phyloP scores from a whole-genome alignment of 1,284 basidiomycete genomes.

The Pascua sp. region DNA sequence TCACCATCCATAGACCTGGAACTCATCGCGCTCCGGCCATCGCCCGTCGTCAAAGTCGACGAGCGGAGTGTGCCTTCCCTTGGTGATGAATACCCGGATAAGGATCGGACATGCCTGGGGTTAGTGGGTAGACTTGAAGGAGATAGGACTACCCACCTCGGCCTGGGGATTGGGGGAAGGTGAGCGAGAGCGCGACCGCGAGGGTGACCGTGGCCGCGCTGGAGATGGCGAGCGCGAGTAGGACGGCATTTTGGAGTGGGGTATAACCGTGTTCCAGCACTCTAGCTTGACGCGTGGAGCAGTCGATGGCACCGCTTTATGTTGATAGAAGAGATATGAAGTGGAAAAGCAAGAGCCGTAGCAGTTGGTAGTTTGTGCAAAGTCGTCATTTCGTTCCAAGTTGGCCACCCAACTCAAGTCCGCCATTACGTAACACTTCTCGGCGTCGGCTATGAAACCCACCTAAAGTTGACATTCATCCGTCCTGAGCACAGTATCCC shows the following conservation, averaged over 20 bases:
- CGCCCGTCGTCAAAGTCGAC: slow-evolving; percentile 40
- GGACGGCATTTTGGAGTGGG: slow-evolving; percentile 6
- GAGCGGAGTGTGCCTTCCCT: slow-evolving; percentile 38
- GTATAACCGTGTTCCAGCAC: neutral
- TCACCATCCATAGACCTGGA: slow-evolving; percentile 41
- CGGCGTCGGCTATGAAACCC: too few relatives aligned
- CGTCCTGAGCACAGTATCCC: too few relatives aligned
- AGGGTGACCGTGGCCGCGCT: neutral
- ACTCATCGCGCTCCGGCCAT: slow-evolving; percentile 39
- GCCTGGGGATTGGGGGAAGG: slow-evolving; percentile 5
- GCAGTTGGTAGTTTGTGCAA: too few relatives aligned
- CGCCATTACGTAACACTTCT: too few relatives aligned
- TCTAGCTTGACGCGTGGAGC: too few relatives aligned
- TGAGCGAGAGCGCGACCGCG: slow-evolving; percentile 8
- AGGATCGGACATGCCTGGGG: slow-evolving; percentile 33
- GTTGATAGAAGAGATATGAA: too few relatives aligned
- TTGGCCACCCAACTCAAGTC: too few relatives aligned
- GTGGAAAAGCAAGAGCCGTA: too few relatives aligned
- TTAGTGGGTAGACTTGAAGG: neutral
- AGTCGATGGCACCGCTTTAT: too few relatives aligned
- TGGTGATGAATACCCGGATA: slow-evolving; percentile 43
- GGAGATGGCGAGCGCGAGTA: slow-evolving; percentile 8
- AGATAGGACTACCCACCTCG: neutral
- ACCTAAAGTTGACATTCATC: too few relatives aligned
- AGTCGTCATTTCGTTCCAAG: too few relatives aligned